A percentile compares a stretch with the other conserved stretches of the same genome.
These are phyloP conservation scores for Funneliformis mosseae DNA, from an alignment of 192 early-diverging fungal species.

Conservation along the genomic window DNA sequence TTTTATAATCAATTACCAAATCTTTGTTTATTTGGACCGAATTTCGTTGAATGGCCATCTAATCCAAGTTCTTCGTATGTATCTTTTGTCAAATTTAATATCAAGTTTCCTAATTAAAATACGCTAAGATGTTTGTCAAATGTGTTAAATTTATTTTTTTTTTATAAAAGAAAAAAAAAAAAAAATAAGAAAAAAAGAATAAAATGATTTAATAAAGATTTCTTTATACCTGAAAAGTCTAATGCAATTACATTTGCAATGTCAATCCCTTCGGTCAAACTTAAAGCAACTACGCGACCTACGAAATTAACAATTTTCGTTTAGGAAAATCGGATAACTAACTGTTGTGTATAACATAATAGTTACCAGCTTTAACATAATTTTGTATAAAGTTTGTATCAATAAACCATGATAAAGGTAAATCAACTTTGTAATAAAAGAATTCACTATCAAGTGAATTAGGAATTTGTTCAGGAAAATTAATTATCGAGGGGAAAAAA, in stretches of 20 bases:
- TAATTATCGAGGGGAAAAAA: constrained; percentile 20
- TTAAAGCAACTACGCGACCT: constrained; percentile 21
- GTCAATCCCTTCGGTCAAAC: constrained; percentile 32
- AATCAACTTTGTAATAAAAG: constrained; percentile 21
- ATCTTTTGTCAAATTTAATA: constrained; percentile 48
- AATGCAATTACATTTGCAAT: constrained; percentile 18
- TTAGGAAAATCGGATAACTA: background rate
- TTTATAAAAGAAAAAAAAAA: background rate
- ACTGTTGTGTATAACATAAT: background rate
- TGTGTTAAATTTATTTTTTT: background rate
- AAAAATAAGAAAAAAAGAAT: background rate
- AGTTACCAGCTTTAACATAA: constrained; percentile 12
- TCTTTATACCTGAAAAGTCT: constrained; percentile 25
- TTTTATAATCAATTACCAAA: constrained; percentile 39
- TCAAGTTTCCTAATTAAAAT: constrained; percentile 42
- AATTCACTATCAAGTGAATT: background rate
- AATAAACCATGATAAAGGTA: constrained; percentile 27
- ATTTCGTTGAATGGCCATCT: constrained; percentile 40
- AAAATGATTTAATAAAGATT: background rate
- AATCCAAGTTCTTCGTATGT: constrained; percentile 49
- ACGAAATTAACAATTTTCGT: background rate
- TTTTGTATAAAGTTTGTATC: constrained; percentile 16
- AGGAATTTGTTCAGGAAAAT: background rate
- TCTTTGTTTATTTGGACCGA: constrained; percentile 37
- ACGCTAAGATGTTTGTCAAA: constrained; percentile 1